Evolutionary conservation across 73 alveolate genomes (phyloP), one percentile per base, ranked within the genome.

Genomic region (Blepharisma japonicum): DNA sequence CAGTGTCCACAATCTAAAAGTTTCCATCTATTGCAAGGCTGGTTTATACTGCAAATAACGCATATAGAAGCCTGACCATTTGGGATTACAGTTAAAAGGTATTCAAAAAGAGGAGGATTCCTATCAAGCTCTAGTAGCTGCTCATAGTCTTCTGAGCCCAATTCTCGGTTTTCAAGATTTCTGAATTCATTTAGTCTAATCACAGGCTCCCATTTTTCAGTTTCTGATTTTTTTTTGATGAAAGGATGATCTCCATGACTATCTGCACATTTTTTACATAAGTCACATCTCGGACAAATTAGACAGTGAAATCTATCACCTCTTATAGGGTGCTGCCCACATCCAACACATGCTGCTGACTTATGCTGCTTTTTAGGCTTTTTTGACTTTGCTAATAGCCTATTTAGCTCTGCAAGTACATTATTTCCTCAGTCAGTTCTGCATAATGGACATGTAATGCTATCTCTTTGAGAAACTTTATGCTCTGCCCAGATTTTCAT

Each of bases 401-500:
- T 61, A 25, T 61, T 61, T 20, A 61, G 74, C 4, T 81, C 85
- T 8, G 47, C 55, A 20, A 81, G 51, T 2, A 80, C 87, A 11
- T 54, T 39, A 2, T 55, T 55, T 48, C 86, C 86, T 80, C 89
- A 82, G 47, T 82, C 89, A 21, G 49, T 71, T 79, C 89, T 76
- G 50, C 89, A 82, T 67, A 82, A 49, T 18, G 86, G 86, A 45
- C 89, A 82, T 27, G 72, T 68, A 8, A 82, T 82, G 47, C 51
- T 45, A 49, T 82, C 84, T 39, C 74, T 74, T 27, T 80, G 68
- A 8, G 88, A 27, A 54, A 50, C 45, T 82, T 82, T 82, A 48
- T 82, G 77, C 46, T 56, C 55, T 23, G 84, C 89, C 89, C 89
- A 82, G 6, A 82, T 88, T 32, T 82, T 82, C 89, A 82, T 82